These are phyloP conservation scores for Salvia miltiorrhiza DNA, from an alignment of 257 asterid genomes.

Conservation along the genomic window DNA sequence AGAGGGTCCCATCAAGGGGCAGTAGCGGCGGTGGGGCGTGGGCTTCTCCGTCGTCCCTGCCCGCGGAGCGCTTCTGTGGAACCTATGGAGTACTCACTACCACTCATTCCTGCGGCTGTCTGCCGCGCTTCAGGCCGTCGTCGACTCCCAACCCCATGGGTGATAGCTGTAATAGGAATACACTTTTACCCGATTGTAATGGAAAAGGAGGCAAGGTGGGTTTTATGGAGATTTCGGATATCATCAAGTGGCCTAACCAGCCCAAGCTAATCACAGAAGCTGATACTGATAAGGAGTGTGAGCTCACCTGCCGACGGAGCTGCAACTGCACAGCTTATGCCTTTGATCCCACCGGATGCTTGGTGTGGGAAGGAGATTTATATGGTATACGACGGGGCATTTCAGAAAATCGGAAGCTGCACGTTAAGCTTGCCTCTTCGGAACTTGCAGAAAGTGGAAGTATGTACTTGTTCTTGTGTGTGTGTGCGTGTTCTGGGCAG, in stretches of 20 bases:
- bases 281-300: slow-evolving; percentile 14
- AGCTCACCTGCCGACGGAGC: slow-evolving; percentile 17
- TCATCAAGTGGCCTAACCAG: slow-evolving; percentile 16
- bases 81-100: slow-evolving; percentile 17
- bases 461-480: not conserved
- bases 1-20: not conserved
- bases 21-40: not conserved
- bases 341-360: slow-evolving; percentile 16
- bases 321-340: slow-evolving; percentile 39
- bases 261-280: not conserved
- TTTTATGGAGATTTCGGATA: slow-evolving; percentile 7
- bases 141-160: not conserved
- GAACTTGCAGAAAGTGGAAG: too few species aligned
- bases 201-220: not conserved
- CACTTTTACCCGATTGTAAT: slow-evolving; percentile 16
- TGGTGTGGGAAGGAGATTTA: slow-evolving; percentile 32
- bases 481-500: too few species aligned
- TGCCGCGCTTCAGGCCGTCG: slow-evolving; percentile 24
- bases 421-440: slow-evolving; percentile 23
- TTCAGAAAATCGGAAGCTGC: not conserved
- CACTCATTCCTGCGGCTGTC: slow-evolving; percentile 20
- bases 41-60: not conserved
- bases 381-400: not conserved
- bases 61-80: slow-evolving; percentile 14
- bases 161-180: slow-evolving; percentile 19